Percentiles rank a stretch among this genome's conserved stretches.
These are phyloP conservation scores for Myriosclerotinia curreyana DNA, from an alignment of 2,329 filamentous ascomycete genomes.

Conservation along the genomic window DNA sequence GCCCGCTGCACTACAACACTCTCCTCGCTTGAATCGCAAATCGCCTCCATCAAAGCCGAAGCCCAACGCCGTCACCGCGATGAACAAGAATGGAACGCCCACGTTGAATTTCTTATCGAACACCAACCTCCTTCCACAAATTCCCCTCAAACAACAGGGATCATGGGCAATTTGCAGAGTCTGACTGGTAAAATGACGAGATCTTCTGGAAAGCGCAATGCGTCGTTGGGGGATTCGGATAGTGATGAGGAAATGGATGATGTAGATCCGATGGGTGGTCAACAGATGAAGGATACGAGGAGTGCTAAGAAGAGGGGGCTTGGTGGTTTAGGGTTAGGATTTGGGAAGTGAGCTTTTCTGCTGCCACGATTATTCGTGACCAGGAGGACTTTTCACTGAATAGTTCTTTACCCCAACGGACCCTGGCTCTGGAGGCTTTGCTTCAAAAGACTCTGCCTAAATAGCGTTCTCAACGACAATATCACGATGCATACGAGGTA, in stretches of 20 bases:
- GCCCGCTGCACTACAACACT: constrained; percentile 73
- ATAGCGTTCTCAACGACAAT: not conserved
- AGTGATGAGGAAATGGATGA: constrained; percentile 42
- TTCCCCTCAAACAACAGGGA: not conserved
- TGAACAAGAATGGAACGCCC: constrained; percentile 36
- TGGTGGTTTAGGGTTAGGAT: constrained; percentile 23
- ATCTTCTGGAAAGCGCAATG: constrained; percentile 9
- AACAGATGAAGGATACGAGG: constrained; percentile 50
- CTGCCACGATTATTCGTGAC: constrained; percentile 6
- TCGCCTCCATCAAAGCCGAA: constrained; percentile 59
- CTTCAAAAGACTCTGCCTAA: no score
- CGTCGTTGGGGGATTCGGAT: constrained; percentile 43
- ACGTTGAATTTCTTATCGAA: constrained; percentile 37
- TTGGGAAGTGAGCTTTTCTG: constrained; percentile 20
- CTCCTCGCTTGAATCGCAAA: constrained; percentile 70
- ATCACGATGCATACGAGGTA: no score
- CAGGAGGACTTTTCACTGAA: constrained; percentile 11
- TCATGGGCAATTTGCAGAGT: not conserved
- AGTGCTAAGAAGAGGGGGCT: constrained; percentile 52
- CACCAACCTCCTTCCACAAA: not conserved
- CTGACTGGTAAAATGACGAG: constrained; percentile 12
- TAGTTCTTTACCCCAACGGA: not conserved
- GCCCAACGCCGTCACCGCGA: constrained; percentile 52
- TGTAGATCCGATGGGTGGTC: constrained; percentile 38
- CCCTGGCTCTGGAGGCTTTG: not conserved